Evolutionary conservation across 75 land plant species (phyloP).

Genomic region (Pinus taeda): DNA sequence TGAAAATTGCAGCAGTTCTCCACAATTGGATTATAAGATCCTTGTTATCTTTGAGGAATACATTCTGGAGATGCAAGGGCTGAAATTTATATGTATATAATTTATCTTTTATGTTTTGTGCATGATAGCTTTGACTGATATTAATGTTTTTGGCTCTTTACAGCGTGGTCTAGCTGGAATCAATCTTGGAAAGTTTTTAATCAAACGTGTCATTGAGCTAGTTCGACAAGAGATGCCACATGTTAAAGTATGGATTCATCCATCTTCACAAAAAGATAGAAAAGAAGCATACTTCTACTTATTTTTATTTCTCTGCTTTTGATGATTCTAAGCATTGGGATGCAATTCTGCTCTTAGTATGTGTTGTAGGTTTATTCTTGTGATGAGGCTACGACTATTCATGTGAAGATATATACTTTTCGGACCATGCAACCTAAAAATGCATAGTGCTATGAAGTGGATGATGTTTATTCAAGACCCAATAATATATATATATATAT

Average conservation of each 20-base stretch:
- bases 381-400: neutral
- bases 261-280: neutral
- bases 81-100: neutral
- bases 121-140: neutral
- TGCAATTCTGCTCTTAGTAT: neutral
- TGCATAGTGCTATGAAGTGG: neutral
- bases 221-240: slow-evolving; percentile 80
- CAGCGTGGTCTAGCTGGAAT: slow-evolving; percentile 94
- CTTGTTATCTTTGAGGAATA: neutral
- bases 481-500: neutral
- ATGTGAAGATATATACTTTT: neutral
- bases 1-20: neutral
- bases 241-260: slow-evolving; percentile 52
- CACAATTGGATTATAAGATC: neutral
- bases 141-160: slow-evolving; percentile 2
- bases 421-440: neutral
- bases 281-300: neutral
- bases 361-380: neutral
- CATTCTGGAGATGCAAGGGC: neutral
- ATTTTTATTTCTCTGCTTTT: neutral
- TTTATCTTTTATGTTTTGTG: neutral
- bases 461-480: neutral
- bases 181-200: slow-evolving; percentile 87
- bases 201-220: slow-evolving; percentile 78
- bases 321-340: neutral